Percentiles rank a stretch among this genome's conserved stretches.
These are phyloP conservation scores for Cryptococcus jaspeensis DNA, from an alignment of 1,284 basidiomycete genomes.

Conservation along the genomic window DNA sequence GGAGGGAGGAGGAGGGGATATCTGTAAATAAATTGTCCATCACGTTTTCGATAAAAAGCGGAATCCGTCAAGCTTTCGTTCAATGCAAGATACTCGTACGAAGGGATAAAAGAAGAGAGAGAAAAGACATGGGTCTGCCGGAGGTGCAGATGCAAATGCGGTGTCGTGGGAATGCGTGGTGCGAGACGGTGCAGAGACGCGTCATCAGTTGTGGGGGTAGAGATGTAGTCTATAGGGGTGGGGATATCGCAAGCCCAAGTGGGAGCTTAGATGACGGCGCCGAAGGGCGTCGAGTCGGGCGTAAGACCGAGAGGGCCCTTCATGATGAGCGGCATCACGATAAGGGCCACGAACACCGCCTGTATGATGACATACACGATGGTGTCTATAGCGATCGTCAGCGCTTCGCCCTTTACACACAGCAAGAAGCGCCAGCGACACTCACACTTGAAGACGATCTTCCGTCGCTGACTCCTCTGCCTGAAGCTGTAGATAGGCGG, in stretches of 20 bases:
- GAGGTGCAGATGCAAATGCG: no score
- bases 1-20: no score
- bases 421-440: conserved; percentile 8
- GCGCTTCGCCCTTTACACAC: not conserved
- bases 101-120: no score
- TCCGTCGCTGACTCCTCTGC: conserved; percentile 78
- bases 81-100: no score
- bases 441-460: conserved; percentile 65
- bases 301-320: conserved; percentile 64
- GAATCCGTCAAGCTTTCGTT: no score
- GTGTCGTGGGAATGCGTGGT: no score
- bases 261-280: conserved; percentile 38
- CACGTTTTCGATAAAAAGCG: no score
- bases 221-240: not conserved
- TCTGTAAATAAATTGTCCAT: no score
- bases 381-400: conserved; percentile 53
- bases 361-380: conserved; percentile 76
- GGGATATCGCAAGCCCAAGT: not conserved
- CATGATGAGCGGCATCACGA: conserved; percentile 54
- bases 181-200: no score
- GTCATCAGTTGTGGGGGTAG: no score
- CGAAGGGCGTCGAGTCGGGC: conserved; percentile 51
- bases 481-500: conserved; percentile 88
- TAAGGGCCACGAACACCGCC: conserved; percentile 70
- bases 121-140: no score